These are phyloP conservation scores for Pleurostoma richardsiae DNA, from an alignment of 2,329 filamentous ascomycete genomes.

Conservation along the genomic window DNA sequence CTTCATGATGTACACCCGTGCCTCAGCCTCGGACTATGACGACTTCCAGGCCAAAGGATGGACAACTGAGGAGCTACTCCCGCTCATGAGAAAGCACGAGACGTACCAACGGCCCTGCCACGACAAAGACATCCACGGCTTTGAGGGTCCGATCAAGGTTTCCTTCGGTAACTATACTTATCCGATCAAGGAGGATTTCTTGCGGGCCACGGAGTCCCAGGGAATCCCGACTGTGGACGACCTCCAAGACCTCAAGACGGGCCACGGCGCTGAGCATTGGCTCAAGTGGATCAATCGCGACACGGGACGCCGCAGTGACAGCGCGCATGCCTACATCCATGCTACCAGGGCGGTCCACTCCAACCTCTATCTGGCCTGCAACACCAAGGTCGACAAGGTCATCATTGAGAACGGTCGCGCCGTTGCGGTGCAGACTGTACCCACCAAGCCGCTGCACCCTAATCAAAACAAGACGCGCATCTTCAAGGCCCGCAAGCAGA, in stretches of 20 bases:
- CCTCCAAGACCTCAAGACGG: constrained; percentile 65
- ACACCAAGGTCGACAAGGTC: constrained; percentile 74
- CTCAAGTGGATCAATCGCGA: constrained; percentile 79
- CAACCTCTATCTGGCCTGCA: constrained; percentile 68
- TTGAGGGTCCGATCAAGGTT: constrained; percentile 76
- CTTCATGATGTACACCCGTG: constrained; percentile 62
- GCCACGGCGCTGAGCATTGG: constrained; percentile 74
- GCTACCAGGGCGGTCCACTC: constrained; percentile 64
- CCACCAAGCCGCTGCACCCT: constrained; percentile 62
- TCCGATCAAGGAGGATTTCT: constrained; percentile 77
- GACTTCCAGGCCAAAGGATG: constrained; percentile 78
- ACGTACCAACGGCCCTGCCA: constrained; percentile 66
- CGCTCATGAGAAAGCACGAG: constrained; percentile 76
- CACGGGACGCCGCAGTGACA: constrained; percentile 69
- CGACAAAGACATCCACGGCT: constrained; percentile 67
- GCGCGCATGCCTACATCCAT: constrained; percentile 74
- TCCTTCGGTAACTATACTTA: constrained; percentile 79
- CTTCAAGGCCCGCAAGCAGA: constrained; percentile 67
- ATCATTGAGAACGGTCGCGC: constrained; percentile 69
- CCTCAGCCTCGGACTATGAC: constrained; percentile 69
- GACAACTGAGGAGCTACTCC: constrained; percentile 69
- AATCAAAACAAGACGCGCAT: constrained; percentile 43
- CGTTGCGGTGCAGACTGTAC: constrained; percentile 65
- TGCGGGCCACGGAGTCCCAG: constrained; percentile 66
- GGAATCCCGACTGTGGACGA: constrained; percentile 73